phyloP scores from a whole-genome alignment of 257 asterid genomes.

The Thymus quinquecostatus region DNA sequence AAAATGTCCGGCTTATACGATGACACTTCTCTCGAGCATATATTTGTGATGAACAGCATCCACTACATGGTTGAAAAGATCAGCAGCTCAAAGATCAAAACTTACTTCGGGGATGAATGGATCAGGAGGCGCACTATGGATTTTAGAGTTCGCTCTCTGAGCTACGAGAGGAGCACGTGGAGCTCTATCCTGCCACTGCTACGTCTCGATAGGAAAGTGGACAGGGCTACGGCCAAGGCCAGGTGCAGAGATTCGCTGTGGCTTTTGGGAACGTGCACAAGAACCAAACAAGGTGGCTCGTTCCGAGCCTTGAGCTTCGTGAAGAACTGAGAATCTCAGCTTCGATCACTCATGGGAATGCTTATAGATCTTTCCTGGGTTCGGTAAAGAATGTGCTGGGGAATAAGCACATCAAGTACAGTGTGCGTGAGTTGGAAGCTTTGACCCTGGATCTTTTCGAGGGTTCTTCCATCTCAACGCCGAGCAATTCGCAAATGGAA shows the following conservation, averaged over 20 bases:
- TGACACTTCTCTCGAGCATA: not conserved
- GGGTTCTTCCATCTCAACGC: not conserved
- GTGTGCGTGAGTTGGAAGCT: not conserved
- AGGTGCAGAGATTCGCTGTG: not conserved
- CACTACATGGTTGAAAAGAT: not conserved
- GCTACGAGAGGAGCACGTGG: not conserved
- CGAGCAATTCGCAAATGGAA: too few species aligned
- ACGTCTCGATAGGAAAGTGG: not conserved
- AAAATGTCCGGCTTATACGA: not conserved
- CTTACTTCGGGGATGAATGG: not conserved
- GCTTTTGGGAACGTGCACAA: not conserved
- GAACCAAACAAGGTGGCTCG: not conserved
- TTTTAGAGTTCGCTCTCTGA: not conserved
- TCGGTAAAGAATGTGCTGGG: too few species aligned
- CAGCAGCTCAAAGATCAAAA: not conserved
- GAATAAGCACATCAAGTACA: not conserved
- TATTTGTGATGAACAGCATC: not conserved
- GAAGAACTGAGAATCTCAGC: conserved; percentile 2
- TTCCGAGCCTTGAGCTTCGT: not conserved
- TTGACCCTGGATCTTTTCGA: not conserved
- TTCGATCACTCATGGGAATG: not conserved
- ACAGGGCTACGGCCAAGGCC: not conserved
- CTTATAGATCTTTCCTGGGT: not conserved
- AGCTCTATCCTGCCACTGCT: not conserved
- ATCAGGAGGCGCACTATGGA: not conserved